phyloP scores from a whole-genome alignment of 2,329 filamentous ascomycete genomes.

The Fusarium annulatum region DNA sequence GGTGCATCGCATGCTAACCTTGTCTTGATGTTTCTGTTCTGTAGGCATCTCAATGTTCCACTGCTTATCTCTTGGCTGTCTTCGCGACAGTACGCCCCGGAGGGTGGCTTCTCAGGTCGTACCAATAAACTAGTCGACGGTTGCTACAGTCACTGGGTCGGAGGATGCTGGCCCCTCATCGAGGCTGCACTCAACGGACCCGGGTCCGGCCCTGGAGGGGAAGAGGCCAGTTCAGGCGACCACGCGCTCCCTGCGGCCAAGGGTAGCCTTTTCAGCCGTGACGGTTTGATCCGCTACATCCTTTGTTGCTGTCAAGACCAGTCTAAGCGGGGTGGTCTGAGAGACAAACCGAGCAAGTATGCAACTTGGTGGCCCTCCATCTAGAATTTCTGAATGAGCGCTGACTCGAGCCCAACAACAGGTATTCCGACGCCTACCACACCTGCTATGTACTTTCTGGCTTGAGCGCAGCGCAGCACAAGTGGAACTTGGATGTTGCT shows the following conservation, averaged over 20 bases:
- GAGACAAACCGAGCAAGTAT: slow-evolving; percentile 93
- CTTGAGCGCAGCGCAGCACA: slow-evolving; percentile 83
- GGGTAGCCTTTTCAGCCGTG: slow-evolving; percentile 77
- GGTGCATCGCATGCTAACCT: slow-evolving; percentile 52
- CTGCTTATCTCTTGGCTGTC: slow-evolving; percentile 88
- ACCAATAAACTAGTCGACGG: slow-evolving; percentile 99
- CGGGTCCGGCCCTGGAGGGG: slow-evolving; percentile 39
- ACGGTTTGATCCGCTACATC: slow-evolving; percentile 90
- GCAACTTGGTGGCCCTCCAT: slow-evolving; percentile 46
- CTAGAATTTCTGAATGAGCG: slow-evolving; percentile 27
- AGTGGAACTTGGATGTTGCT: slow-evolving; percentile 60
- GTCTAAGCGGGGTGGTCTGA: slow-evolving; percentile 77
- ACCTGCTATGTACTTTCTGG: slow-evolving; percentile 92
- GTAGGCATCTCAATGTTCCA: slow-evolving; percentile 79
- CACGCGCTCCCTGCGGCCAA: slow-evolving; percentile 47
- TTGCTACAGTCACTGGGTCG: slow-evolving; percentile 98
- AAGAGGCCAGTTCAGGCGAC: slow-evolving; percentile 44
- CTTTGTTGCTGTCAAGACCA: slow-evolving; percentile 86
- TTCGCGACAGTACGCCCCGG: slow-evolving; percentile 87
- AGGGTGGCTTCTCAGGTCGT: slow-evolving; percentile 91
- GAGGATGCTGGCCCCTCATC: slow-evolving; percentile 91
- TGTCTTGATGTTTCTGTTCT: slow-evolving; percentile 34
- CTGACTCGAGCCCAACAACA: slow-evolving; percentile 51
- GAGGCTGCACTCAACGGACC: slow-evolving; percentile 78
- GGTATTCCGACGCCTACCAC: slow-evolving; percentile 87